phyloP scores from a whole-genome alignment of 768 basidiomycete genomes.

The Leccinum rimulosum region DNA sequence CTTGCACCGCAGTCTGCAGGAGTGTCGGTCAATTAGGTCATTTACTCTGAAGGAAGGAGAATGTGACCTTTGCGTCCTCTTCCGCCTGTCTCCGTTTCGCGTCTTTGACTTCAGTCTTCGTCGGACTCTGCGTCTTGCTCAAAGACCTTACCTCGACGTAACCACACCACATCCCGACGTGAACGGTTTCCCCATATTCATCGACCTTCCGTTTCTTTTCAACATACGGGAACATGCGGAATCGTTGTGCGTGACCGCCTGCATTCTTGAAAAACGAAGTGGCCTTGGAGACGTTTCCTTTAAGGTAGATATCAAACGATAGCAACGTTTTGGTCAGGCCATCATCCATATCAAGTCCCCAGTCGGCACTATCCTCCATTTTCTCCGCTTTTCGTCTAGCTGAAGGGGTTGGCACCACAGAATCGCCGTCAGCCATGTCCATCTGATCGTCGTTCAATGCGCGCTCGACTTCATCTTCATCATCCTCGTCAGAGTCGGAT shows the following conservation, averaged over 20 bases:
- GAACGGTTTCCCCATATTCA: slow-evolving; percentile 92
- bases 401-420: too few species aligned
- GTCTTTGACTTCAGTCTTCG: slow-evolving; percentile 76
- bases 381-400: too few species aligned
- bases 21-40: slow-evolving; percentile 8
- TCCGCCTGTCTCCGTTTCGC: slow-evolving; percentile 61
- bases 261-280: too few species aligned
- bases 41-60: neutral
- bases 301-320: too few species aligned
- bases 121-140: slow-evolving; percentile 89
- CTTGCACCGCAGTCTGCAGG: slow-evolving; percentile 64
- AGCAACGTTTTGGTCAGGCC: too few species aligned
- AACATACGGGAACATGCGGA: slow-evolving; percentile 96
- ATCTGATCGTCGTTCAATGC: too few species aligned
- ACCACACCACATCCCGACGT: slow-evolving; percentile 97
- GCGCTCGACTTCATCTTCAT: too few species aligned
- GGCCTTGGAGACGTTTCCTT: too few species aligned
- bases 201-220: slow-evolving; percentile 92
- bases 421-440: too few species aligned
- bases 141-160: slow-evolving; percentile 85
- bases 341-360: too few species aligned
- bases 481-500: too few species aligned
- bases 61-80: slow-evolving; percentile 69
- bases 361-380: too few species aligned
- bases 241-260: slow-evolving; percentile 72